phyloP scores from a whole-genome alignment of 208 protist genomes.

The Trypanosoma avium region DNA sequence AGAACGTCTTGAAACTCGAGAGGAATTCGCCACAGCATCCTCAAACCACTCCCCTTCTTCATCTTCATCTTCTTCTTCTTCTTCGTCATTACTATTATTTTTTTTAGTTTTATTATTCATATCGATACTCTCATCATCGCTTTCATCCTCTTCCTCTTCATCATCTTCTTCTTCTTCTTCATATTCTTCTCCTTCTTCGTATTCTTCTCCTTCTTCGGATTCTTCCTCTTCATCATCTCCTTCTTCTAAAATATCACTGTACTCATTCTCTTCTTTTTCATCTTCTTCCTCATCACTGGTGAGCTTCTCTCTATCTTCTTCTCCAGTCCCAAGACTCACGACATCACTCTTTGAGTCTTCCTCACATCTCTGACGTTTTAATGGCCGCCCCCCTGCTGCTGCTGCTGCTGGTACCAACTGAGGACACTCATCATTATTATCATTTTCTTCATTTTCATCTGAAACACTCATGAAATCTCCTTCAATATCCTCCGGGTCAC shows the following conservation, averaged over 20 bases:
- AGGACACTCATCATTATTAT: constrained; percentile 56
- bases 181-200: constrained; percentile 43
- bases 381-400: constrained; percentile 5
- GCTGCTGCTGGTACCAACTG: constrained; percentile 48
- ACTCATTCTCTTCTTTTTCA: neutral
- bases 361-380: constrained; percentile 12
- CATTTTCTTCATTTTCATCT: too few species aligned
- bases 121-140: constrained; percentile 28
- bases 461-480: constrained; percentile 71
- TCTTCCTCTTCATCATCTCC: constrained; percentile 25
- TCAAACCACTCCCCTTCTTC: constrained; percentile 64
- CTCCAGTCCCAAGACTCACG: neutral
- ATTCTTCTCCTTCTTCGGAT: constrained; percentile 37
- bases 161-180: constrained; percentile 30
- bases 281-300: constrained; percentile 27
- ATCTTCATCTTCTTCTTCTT: constrained; percentile 35
- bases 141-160: constrained; percentile 28
- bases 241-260: constrained; percentile 20
- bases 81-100: too few species aligned
- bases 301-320: neutral
- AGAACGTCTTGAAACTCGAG: constrained; percentile 9
- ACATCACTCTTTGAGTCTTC: constrained; percentile 16
- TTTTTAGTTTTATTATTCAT: too few species aligned
- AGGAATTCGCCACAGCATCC: constrained; percentile 39
- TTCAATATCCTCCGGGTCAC: constrained; percentile 66